phyloP scores from a whole-genome alignment of 805 yeast species.

The Ogataea thermomethanolica region DNA sequence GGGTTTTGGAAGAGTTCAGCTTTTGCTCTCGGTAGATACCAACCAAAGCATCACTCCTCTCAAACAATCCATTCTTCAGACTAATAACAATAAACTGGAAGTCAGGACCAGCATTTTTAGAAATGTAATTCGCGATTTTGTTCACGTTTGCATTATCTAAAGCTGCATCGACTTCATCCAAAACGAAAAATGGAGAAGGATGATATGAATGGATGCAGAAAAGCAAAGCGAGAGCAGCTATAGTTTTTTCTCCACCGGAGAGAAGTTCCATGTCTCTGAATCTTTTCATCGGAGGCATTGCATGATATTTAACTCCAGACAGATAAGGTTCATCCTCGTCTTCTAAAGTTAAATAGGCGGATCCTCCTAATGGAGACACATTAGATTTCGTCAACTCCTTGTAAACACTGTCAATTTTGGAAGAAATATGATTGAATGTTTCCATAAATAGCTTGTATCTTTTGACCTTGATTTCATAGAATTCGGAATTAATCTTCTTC shows the following conservation, averaged over 20 bases:
- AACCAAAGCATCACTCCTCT: slow-evolving; percentile 83
- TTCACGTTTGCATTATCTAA: slow-evolving; percentile 85
- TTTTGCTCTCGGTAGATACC: slow-evolving; percentile 86
- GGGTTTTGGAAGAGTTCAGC: slow-evolving; percentile 66
- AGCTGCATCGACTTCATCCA: slow-evolving; percentile 99
- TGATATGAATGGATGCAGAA: slow-evolving; percentile 88
- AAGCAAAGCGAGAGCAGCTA: slow-evolving; percentile 90
- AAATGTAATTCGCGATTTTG: slow-evolving; percentile 82
- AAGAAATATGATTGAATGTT: slow-evolving; percentile 75
- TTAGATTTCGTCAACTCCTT: slow-evolving; percentile 77
- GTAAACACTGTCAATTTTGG: slow-evolving; percentile 69
- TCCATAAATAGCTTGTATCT: slow-evolving; percentile 63
- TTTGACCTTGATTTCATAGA: slow-evolving; percentile 53
- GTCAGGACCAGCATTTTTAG: slow-evolving; percentile 66
- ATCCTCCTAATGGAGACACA: slow-evolving; percentile 80
- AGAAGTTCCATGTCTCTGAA: slow-evolving; percentile 88
- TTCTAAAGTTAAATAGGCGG: slow-evolving; percentile 84
- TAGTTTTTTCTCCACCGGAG: slow-evolving; percentile 95
- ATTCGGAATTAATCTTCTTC: slow-evolving; percentile 48
- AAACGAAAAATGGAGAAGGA: slow-evolving; percentile 92
- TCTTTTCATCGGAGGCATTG: slow-evolving; percentile 94
- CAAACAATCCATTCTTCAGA: slow-evolving; percentile 81
- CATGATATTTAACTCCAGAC: slow-evolving; percentile 83
- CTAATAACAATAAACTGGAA: slow-evolving; percentile 93
- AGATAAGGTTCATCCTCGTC: slow-evolving; percentile 87